phyloP scores from a whole-genome alignment of 345 rosid species.

The Camelina laxa region DNA sequence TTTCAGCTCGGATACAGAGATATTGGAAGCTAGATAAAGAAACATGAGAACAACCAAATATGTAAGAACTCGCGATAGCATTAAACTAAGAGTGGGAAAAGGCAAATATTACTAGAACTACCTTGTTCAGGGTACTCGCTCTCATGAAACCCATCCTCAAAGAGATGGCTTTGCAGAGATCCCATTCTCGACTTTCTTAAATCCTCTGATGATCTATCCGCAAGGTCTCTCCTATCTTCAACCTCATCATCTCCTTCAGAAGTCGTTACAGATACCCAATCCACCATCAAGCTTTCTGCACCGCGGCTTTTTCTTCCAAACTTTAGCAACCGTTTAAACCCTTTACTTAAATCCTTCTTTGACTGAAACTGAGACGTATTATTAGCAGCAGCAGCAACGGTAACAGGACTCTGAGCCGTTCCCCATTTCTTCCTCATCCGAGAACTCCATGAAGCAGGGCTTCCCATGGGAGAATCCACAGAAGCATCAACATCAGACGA shows the following conservation, averaged over 20 bases:
- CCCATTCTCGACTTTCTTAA: conserved; percentile 95
- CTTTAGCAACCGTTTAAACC: conserved; percentile 80
- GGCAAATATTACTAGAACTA: conserved; percentile 36
- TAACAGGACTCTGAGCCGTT: conserved; percentile 62
- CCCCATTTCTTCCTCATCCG: conserved; percentile 96
- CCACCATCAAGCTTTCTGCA: conserved; percentile 61
- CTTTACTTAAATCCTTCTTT: conserved; percentile 77
- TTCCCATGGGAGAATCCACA: conserved; percentile 78
- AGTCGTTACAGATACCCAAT: conserved; percentile 90
- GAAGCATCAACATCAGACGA: conserved; percentile 78
- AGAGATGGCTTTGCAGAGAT: conserved; percentile 51
- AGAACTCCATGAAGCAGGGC: conserved; percentile 84
- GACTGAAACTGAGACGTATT: conserved; percentile 67
- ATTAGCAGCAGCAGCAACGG: conserved; percentile 44
- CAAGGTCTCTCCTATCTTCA: conserved; percentile 83
- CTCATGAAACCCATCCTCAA: conserved; percentile 68
- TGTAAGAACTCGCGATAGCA: conserved; percentile 22
- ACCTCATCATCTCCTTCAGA: conserved; percentile 96
- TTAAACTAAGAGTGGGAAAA: conserved; percentile 6
- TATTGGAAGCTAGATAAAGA: conserved; percentile 57
- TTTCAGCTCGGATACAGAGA: conserved; percentile 75
- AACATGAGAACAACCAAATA: conserved; percentile 19
- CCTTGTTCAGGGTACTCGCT: conserved; percentile 77
- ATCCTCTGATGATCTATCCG: conserved; percentile 72
- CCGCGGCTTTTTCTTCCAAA: conserved; percentile 88